Evolutionary conservation across 176 grass and related monocot genomes (phyloP), one percentile per base, ranked within the genome.

Genomic region (Eragrostis nindensis): DNA sequence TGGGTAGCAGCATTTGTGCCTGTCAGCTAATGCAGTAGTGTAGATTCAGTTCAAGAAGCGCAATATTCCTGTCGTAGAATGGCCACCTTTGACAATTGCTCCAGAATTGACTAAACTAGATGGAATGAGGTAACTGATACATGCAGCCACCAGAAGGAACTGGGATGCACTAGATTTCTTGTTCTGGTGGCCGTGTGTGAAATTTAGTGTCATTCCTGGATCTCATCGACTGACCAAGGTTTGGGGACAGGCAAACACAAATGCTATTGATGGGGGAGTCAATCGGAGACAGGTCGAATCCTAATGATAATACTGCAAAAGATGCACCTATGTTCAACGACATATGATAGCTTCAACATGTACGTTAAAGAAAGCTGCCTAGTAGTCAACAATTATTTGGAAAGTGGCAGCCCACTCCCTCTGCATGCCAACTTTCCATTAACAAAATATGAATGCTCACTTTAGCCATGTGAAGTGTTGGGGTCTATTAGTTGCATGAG

Each of bases 401-500:
- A 55, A 81, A 77, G 82, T 81, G 77, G 55, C 71, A 71, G 56
- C 70, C 77, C 77, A 77, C 71, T 66, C 71, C 64, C 65, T 82
- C 17, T 70, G 65, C 39, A 63, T 57, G 47, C 15, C 63, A 76
- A 75, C 76, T 85, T 76, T 70, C 56, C 40, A 44, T 76, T 25
- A 79, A 85, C 22, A 79, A 79, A 82, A 70, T 19, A 61, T 55
- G 53, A 77, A 83, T 79, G 68, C 60, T 57, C 43, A 50, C 74
- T 83, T 74, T 64, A 77, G 15, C 62, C 57, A 65, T 83, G 47
- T 64, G 19, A 66, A 65, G 66, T 64, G 38, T 65, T 77, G 54
- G 49, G 52, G 59, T 71, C 76, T 70, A 5, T 76, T 72, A 52
- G 62, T 82, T 82, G 32, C 15, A 7, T 65, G 39, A 38, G 7